Evolutionary conservation across 2,329 filamentous ascomycete genomes (phyloP).

Genomic region (Ceratocystis albifundus): DNA sequence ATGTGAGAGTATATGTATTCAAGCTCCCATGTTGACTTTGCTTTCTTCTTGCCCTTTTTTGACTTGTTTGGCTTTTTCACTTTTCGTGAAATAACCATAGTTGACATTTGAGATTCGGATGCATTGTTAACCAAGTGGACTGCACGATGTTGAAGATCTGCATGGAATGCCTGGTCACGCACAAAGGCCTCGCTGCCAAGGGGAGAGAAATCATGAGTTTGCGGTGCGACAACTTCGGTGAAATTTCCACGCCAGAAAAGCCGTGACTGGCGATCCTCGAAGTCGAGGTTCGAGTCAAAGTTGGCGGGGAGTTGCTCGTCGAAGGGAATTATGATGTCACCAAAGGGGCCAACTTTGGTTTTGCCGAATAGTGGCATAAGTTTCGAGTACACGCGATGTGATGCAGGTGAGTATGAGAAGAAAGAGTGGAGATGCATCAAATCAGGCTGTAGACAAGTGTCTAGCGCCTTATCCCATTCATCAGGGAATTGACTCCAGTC

Average conservation of each 20-base stretch:
- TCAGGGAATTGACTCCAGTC: constrained; percentile 49
- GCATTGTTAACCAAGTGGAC: constrained; percentile 56
- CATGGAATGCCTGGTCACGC: constrained; percentile 45
- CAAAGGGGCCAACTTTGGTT: constrained; percentile 59
- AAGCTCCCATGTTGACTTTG: constrained; percentile 14
- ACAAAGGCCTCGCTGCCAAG: constrained; percentile 39
- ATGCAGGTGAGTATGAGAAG: constrained; percentile 49
- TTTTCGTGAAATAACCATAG: constrained; percentile 44
- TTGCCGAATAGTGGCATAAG: constrained; percentile 66
- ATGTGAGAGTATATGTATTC: constrained; percentile 13
- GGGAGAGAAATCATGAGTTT: constrained; percentile 8
- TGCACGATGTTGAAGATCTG: constrained; percentile 59
- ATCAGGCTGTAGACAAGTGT: constrained; percentile 68
- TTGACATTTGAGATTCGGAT: constrained; percentile 39
- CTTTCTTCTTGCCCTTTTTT: not conserved
- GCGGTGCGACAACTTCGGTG: constrained; percentile 12
- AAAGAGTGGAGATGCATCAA: constrained; percentile 60
- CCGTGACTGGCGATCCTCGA: constrained; percentile 49
- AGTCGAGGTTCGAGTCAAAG: constrained; percentile 36
- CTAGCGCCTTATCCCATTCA: constrained; percentile 52
- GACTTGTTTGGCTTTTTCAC: constrained; percentile 29
- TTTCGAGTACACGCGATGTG: constrained; percentile 49
- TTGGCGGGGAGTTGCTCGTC: constrained; percentile 25
- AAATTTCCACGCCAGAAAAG: constrained; percentile 59
- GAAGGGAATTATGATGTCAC: constrained; percentile 64